Evolutionary conservation across 2,329 filamentous ascomycete genomes (phyloP).

Genomic region (Periglandula ipomoeae): DNA sequence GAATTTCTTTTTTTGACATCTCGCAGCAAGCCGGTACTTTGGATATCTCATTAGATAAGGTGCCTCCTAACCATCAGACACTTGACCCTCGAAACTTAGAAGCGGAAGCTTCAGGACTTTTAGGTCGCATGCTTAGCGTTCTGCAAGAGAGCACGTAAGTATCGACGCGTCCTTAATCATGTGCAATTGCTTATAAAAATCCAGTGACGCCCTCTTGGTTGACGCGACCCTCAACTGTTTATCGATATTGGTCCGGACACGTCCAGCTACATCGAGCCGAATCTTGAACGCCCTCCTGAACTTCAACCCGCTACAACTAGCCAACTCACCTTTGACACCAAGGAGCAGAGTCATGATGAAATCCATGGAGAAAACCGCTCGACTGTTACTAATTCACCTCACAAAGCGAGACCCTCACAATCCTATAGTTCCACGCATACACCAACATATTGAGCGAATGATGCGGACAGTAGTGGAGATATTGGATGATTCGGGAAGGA

Average conservation of each 20-base stretch:
- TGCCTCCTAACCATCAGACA: slow-evolving; percentile 73
- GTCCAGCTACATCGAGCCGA: slow-evolving; percentile 73
- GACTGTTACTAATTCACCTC: slow-evolving; percentile 74
- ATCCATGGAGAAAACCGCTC: slow-evolving; percentile 91
- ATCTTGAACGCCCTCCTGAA: slow-evolving; percentile 78
- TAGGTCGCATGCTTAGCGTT: slow-evolving; percentile 78
- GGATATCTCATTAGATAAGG: slow-evolving; percentile 79
- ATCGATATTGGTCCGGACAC: slow-evolving; percentile 70
- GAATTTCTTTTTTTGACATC: background rate
- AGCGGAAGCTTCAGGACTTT: slow-evolving; percentile 81
- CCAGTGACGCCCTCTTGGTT: slow-evolving; percentile 75
- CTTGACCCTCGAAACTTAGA: slow-evolving; percentile 75
- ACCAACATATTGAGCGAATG: slow-evolving; percentile 77
- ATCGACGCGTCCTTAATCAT: background rate
- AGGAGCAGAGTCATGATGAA: slow-evolving; percentile 74
- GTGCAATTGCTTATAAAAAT: background rate
- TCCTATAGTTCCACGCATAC: slow-evolving; percentile 66
- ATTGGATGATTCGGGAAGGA: slow-evolving; percentile 69
- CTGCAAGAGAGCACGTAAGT: slow-evolving; percentile 79
- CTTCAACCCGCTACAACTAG: slow-evolving; percentile 84
- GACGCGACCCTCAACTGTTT: slow-evolving; percentile 89
- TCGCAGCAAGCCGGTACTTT: slow-evolving; percentile 36
- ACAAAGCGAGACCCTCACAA: slow-evolving; percentile 79
- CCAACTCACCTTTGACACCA: slow-evolving; percentile 66
- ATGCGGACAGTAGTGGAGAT: slow-evolving; percentile 69